A percentile compares a stretch with the other conserved stretches of the same genome.
Conservation (phyloP, 2,329 filamentous ascomycete species). For the Epichloe festucae region DNA sequence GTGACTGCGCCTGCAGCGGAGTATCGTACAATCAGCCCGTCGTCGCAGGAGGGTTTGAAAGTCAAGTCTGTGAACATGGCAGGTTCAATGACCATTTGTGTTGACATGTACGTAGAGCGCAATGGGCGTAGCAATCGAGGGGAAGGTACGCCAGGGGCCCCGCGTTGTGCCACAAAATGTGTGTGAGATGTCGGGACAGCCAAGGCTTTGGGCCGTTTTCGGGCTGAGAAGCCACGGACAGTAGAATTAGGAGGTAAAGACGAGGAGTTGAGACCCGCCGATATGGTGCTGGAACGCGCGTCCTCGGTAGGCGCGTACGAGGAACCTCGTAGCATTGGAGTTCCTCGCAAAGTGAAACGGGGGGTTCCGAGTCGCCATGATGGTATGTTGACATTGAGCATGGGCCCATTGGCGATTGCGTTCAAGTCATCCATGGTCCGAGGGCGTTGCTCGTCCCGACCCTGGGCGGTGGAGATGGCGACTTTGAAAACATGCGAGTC, state of each 20-base stretch:
- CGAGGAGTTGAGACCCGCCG: slow-evolving; percentile 31
- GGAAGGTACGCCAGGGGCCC: slow-evolving; percentile 18
- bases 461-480: slow-evolving; percentile 60
- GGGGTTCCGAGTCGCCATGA: slow-evolving; percentile 75
- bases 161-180: slow-evolving; percentile 11
- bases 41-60: slow-evolving; percentile 65
- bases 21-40: slow-evolving; percentile 72
- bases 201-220: slow-evolving; percentile 23
- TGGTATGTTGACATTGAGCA: slow-evolving; percentile 66
- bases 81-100: slow-evolving; percentile 46
- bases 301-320: slow-evolving; percentile 67
- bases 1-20: slow-evolving; percentile 61
- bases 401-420: slow-evolving; percentile 27
- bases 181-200: slow-evolving; percentile 23
- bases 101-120: slow-evolving; percentile 35
- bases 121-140: slow-evolving; percentile 27
- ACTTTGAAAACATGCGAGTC: slow-evolving; percentile 64
- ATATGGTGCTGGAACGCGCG: slow-evolving; percentile 46
- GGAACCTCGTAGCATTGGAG: slow-evolving; percentile 67
- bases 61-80: slow-evolving; percentile 74
- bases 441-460: slow-evolving; percentile 35
- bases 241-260: slow-evolving; percentile 16
- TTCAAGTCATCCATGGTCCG: slow-evolving; percentile 49
- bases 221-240: slow-evolving; percentile 16
- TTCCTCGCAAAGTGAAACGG: slow-evolving; percentile 64